Evolutionary conservation across 345 rosid species (phyloP).

Genomic region (Aquilaria yunnanensis): DNA sequence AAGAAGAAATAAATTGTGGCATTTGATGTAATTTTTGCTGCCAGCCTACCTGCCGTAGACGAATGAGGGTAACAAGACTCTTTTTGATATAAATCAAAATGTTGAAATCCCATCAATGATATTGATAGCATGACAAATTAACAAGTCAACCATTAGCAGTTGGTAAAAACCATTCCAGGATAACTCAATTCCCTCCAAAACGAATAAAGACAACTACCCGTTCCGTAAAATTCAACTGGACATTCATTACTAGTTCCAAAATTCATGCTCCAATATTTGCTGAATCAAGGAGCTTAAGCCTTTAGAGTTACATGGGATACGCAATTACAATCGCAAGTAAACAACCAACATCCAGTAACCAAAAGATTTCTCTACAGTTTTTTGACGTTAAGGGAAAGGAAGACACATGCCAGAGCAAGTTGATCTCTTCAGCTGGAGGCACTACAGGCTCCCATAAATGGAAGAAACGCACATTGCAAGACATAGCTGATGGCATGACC

Average conservation of each 20-base stretch:
- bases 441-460: not conserved
- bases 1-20: no score
- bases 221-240: no score
- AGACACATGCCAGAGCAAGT: not conserved
- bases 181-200: no score
- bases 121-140: no score
- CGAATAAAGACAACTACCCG: no score
- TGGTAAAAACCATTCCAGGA: no score
- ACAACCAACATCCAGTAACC: not conserved
- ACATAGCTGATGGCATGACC: not conserved
- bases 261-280: not conserved
- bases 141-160: no score
- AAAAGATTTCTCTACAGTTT: constrained; percentile 7
- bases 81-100: no score
- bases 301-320: not conserved
- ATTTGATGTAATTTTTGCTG: no score
- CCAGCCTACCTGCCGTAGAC: no score
- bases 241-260: constrained; percentile 6
- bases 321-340: not conserved
- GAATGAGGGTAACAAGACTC: no score
- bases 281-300: not conserved
- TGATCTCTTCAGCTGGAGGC: constrained; percentile 3
- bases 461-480: not conserved
- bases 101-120: no score
- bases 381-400: not conserved